Conservation (phyloP, 176 grass and related monocot species). For the Ensete ventricosum region DNA sequence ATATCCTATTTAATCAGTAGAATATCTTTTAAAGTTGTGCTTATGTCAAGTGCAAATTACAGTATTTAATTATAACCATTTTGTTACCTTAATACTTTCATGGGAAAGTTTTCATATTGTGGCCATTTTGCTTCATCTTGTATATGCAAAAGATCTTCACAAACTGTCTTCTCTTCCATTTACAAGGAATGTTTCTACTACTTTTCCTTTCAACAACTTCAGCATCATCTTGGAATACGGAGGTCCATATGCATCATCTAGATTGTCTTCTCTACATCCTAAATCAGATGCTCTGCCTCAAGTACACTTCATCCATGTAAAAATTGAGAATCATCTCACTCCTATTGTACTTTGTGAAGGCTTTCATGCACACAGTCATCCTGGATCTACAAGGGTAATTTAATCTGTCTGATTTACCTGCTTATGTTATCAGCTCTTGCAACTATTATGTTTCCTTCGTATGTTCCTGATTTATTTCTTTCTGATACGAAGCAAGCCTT, state of each 20-base stretch:
- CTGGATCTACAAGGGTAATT: slow-evolving; percentile 41
- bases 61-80: not conserved
- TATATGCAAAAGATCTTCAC: not conserved
- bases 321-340: slow-evolving; percentile 29
- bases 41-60: no score
- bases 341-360: slow-evolving; percentile 37
- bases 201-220: slow-evolving; percentile 57
- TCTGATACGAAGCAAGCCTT: not conserved
- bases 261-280: slow-evolving; percentile 40
- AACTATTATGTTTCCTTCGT: not conserved
- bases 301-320: slow-evolving; percentile 64
- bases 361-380: slow-evolving; percentile 26
- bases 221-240: slow-evolving; percentile 63
- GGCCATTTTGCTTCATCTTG: not conserved
- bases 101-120: not conserved
- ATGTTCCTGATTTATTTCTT: not conserved
- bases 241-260: slow-evolving; percentile 55
- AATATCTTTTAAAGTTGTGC: no score
- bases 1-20: no score
- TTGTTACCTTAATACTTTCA: not conserved
- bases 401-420: not conserved
- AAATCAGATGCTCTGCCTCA: slow-evolving; percentile 53
- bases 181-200: slow-evolving; percentile 46
- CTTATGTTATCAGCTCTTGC: not conserved
- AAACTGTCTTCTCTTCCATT: slow-evolving; percentile 25